A percentile compares a stretch with the other conserved stretches of the same genome.
These are phyloP conservation scores for Ichthyophthirius multifiliis DNA, from an alignment of 169 alveolate genomes.

Conservation along the genomic window DNA sequence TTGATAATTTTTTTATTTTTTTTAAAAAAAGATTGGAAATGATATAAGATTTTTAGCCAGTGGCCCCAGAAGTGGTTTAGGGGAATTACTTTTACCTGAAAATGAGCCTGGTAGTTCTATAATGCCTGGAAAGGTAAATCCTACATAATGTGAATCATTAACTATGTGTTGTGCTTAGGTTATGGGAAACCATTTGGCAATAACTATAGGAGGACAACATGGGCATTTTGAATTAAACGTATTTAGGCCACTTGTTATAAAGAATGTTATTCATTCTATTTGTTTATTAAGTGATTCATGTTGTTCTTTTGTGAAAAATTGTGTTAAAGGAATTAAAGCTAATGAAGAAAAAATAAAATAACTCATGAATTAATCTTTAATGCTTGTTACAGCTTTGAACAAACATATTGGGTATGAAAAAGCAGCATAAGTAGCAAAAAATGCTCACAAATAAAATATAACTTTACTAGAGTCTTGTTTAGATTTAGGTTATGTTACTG, in stretches of 20 bases:
- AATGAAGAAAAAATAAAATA: conserved; percentile 65
- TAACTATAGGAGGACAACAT: conserved; percentile 84
- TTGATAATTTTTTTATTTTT: too few relatives aligned
- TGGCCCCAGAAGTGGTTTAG: conserved; percentile 90
- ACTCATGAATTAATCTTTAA: conserved; percentile 62
- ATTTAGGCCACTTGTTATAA: conserved; percentile 89
- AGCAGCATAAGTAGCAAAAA: conserved; percentile 89
- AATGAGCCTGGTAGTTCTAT: conserved; percentile 92
- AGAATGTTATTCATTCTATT: conserved; percentile 83
- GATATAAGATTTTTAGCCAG: conserved; percentile 86
- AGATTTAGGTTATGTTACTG: conserved; percentile 75
- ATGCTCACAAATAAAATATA: conserved; percentile 76
- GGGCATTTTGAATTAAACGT: conserved; percentile 93
- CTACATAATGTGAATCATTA: conserved; percentile 92
- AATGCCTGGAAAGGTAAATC: conserved; percentile 93
- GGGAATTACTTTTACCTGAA: conserved; percentile 85
- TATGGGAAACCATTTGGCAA: conserved; percentile 87
- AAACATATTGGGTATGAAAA: conserved; percentile 91
- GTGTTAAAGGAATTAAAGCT: conserved; percentile 86
- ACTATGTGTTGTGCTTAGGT: conserved; percentile 91
- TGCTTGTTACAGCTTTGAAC: conserved; percentile 90
- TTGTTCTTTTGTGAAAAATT: conserved; percentile 77
- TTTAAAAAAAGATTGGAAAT: conserved; percentile 67
- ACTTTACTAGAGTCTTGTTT: conserved; percentile 85
- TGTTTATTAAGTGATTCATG: conserved; percentile 82